A percentile compares a stretch with the other conserved stretches of the same genome.
Evolutionary conservation across 2,329 filamentous ascomycete genomes (phyloP).

Genomic region (Aspergillus luchuensis): DNA sequence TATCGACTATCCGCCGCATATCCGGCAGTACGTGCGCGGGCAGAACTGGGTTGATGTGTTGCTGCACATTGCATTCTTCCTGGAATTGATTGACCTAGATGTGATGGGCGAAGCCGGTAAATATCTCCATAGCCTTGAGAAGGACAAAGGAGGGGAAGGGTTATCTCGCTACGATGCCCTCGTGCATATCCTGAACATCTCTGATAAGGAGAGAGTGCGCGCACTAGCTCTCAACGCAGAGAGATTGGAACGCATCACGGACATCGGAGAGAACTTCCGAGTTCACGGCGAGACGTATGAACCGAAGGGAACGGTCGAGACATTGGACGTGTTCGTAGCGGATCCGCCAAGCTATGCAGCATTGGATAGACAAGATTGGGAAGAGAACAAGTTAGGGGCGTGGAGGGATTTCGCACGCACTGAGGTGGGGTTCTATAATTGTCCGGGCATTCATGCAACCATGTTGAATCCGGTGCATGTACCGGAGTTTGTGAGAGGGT

Average conservation of each 20-base stretch:
- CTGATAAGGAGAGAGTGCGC: neutral
- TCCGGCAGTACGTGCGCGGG: neutral
- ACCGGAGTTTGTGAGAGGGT: neutral
- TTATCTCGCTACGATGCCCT: neutral
- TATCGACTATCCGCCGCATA: slow-evolving; percentile 11
- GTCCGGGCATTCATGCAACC: slow-evolving; percentile 3
- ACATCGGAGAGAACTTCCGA: slow-evolving; percentile 10
- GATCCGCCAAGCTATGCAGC: slow-evolving; percentile 11
- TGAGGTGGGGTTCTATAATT: slow-evolving; percentile 8
- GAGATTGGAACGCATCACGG: neutral
- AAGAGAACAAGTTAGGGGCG: slow-evolving; percentile 1
- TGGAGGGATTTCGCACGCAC: slow-evolving; percentile 10
- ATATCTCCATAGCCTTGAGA: neutral
- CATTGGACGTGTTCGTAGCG: slow-evolving; percentile 14
- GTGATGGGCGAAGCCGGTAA: neutral
- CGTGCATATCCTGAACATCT: neutral
- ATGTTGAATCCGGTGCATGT: slow-evolving; percentile 13
- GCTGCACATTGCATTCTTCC: neutral
- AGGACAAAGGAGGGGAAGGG: neutral
- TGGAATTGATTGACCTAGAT: neutral
- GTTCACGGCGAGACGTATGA: slow-evolving; percentile 3
- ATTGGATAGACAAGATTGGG: slow-evolving; percentile 6
- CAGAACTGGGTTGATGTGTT: slow-evolving; percentile 8
- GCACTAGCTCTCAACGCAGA: neutral
- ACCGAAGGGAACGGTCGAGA: slow-evolving; percentile 2